Evolutionary conservation across 164 flowering plant genomes (phyloP), one percentile per base, ranked within the genome.

Genomic region (Magnolia kwangsiensis): DNA sequence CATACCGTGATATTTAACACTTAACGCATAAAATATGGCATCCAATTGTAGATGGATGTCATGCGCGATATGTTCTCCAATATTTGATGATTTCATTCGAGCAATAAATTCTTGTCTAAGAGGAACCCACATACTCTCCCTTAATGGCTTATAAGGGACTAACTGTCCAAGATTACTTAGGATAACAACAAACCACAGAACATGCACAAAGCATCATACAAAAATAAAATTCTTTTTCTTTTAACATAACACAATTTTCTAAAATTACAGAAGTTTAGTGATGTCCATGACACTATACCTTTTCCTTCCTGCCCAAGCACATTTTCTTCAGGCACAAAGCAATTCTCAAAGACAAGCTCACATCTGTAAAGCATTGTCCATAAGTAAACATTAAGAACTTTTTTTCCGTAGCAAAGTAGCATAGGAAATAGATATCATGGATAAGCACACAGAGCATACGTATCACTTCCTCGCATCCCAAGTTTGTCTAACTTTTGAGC

Each of bases 381-480:
- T 18, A 71, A 77, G 59, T 23, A 51, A 50, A 64, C 29, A 80
- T 69, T 55, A 63, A 82, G 72, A 79, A 24, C 63, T 74, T 55
- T 71, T 55, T 71, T 55, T 50, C 49, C 5, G 65, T 50, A 18
- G n/a, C 59, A 72, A 64, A 75, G 51, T 19, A 10, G 50, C 65
- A 64, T 3, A 1, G n/a, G 18, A 59, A 71, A 65, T 14, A 51
- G 31, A 50, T 29, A 66, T 64, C 24, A n/a, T 21, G 74, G 68
- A 69, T 50, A 63, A 78, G 70, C 7, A 76, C 3, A 11, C 13
- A 23, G 76, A 29, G 81, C 96, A 61, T 90, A 96, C 98, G 98
- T 96, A 80, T 93, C 98, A 90, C 98, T 94, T 87, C 99, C 98
- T 69, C 98, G 88, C 98, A 96, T 96, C 72, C 99, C 99, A 74